phyloP scores from a whole-genome alignment of 768 basidiomycete species.

The Amanita exitialis region DNA sequence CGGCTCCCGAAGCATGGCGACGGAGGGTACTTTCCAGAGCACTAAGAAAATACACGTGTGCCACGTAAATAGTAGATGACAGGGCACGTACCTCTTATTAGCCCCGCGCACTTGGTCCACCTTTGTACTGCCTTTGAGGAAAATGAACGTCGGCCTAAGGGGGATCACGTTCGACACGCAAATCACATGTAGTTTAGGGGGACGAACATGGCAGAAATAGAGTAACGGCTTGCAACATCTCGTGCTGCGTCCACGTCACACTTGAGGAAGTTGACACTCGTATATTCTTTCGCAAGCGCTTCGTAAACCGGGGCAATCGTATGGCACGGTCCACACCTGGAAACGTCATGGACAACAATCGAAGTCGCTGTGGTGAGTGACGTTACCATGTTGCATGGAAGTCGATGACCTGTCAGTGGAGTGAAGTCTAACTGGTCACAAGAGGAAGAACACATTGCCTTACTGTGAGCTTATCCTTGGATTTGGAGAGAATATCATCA shows the following conservation, averaged over 20 bases:
- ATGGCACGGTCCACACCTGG: slow-evolving; percentile 83
- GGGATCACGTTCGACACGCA: not conserved
- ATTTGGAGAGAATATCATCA: slow-evolving; percentile 44
- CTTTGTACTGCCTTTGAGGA: slow-evolving; percentile 56
- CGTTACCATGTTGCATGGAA: slow-evolving; percentile 77
- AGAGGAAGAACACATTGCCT: slow-evolving; percentile 6
- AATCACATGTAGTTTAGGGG: not conserved
- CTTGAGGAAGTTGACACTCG: slow-evolving; percentile 72
- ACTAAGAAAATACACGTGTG: slow-evolving; percentile 23
- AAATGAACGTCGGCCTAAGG: slow-evolving; percentile 75
- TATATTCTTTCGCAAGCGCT: slow-evolving; percentile 55
- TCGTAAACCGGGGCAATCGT: slow-evolving; percentile 73
- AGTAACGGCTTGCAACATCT: slow-evolving; percentile 58
- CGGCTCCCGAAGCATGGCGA: slow-evolving; percentile 33
- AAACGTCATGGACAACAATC: not conserved
- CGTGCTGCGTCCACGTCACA: slow-evolving; percentile 66
- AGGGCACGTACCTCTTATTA: slow-evolving; percentile 41
- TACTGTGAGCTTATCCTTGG: slow-evolving; percentile 58
- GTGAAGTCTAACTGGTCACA: not conserved
- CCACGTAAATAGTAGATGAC: not conserved
- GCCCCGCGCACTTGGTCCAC: slow-evolving; percentile 71
- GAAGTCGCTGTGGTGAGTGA: not conserved
- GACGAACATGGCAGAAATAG: slow-evolving; percentile 63
- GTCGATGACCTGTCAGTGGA: slow-evolving; percentile 56
- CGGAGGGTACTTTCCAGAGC: slow-evolving; percentile 50